Base-by-base conservation (phyloP, 257 asterid species). In the Catharanthus roseus region DNA sequence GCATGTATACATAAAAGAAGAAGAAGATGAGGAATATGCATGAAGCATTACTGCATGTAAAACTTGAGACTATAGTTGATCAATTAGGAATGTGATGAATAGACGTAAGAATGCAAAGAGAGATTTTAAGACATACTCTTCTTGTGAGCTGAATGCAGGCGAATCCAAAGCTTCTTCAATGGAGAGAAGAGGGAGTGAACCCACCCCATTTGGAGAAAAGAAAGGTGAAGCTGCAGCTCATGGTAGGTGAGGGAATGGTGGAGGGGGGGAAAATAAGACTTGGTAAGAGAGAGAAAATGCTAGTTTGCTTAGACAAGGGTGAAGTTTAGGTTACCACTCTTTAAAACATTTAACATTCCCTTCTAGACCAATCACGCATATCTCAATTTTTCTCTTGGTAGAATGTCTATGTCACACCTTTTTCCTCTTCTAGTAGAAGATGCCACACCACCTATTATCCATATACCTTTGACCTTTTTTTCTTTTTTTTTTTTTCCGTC, bases 161-260 rank as follows among this genome's bases (percentile, higher is more conserved):
- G 92, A 89, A 93, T 61, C 97, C 96, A 90, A 21, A 89, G 71
- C 86, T 87, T 93, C 89, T 87, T 93, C 72, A 90, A 64, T 69
- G 98, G 97, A 77, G 96, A 89, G 89, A 93, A 73, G 87, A 90
- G 90, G 86, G 97, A 89, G 31, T 84, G 96, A 31, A 93, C 83
- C 97, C 97, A 93, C 83, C 96, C 89, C 98, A 90, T 92, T 63
- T 69, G 80, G 71, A 78, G 77, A 80, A 71, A 78, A 72, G 82
- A 81, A n/a, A 78, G 78, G 85, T 74, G 77, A 77, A 61, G n/a
- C n/a, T n/a, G n/a, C n/a, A 79, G 78, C 70, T 82, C 90, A 81
- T 85, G 78, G 80, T 82, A 68, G 84, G 85, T 80, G 82, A 47
- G 65, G 61, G 51, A 57, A n/a, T n/a, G n/a, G n/a, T n/a, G n/a